Percentiles rank a stretch among this genome's conserved stretches.
Evolutionary conservation across 2,329 filamentous ascomycete genomes (phyloP).

Genomic region (Mycosphaerella arachidis): DNA sequence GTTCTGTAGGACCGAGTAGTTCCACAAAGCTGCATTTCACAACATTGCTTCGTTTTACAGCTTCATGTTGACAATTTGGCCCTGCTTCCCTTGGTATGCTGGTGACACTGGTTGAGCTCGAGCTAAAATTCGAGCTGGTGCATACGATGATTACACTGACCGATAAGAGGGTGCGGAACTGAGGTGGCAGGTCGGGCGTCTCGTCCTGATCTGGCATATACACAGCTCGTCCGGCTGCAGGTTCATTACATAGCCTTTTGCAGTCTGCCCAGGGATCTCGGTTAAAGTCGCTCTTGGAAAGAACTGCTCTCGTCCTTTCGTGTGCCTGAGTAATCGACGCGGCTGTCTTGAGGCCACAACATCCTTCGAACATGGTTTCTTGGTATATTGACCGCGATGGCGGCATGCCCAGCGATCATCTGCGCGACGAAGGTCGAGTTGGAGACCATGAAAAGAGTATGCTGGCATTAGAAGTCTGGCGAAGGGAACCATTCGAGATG

Average conservation of each 20-base stretch:
- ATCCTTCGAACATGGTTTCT: constrained; percentile 25
- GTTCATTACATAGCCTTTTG: not conserved
- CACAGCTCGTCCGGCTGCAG: not conserved
- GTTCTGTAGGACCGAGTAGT: not conserved
- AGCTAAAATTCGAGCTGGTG: not conserved
- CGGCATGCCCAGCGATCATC: constrained; percentile 33
- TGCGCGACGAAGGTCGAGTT: constrained; percentile 29
- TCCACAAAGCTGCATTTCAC: not conserved
- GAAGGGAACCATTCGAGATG: constrained; percentile 31
- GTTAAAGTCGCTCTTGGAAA: not conserved
- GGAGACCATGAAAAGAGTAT: constrained; percentile 27
- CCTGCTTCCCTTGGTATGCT: too few relatives aligned
- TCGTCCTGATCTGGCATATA: not conserved
- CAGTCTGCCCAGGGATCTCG: not conserved
- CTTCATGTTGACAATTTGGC: too few relatives aligned
- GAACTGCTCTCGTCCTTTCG: not conserved
- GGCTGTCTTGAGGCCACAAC: not conserved
- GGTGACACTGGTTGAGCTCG: not conserved
- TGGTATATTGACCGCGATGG: constrained; percentile 31
- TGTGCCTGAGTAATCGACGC: too few relatives aligned
- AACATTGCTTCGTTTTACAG: too few relatives aligned
- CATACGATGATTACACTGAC: not conserved
- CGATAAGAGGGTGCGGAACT: not conserved
- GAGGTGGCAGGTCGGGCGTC: not conserved
- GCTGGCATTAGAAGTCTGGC: constrained; percentile 31